Evolutionary conservation across 2,329 filamentous ascomycete genomes (phyloP).

Genomic region (Colletotrichum phormii): DNA sequence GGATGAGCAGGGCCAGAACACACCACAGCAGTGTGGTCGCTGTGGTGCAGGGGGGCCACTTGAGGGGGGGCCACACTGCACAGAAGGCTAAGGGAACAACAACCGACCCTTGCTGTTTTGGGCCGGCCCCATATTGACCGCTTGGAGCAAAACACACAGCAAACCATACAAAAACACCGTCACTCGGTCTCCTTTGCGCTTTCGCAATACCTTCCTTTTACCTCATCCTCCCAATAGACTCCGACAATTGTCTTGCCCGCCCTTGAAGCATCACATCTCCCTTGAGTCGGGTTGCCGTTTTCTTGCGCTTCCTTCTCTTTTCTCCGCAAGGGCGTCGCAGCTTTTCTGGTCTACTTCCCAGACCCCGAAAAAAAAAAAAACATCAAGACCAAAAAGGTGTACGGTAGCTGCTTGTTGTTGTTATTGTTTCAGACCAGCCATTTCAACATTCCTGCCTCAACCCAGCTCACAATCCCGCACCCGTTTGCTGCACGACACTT

Average conservation of each 20-base stretch:
- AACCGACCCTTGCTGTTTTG: slow-evolving; percentile 37
- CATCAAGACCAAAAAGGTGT: not conserved
- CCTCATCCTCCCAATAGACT: slow-evolving; percentile 18
- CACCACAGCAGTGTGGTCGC: not conserved
- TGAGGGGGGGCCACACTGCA: not conserved
- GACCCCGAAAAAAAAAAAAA: not conserved
- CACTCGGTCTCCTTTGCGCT: slow-evolving; percentile 26
- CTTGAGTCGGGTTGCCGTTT: not conserved
- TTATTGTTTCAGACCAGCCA: slow-evolving; percentile 36
- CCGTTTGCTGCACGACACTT: slow-evolving; percentile 6
- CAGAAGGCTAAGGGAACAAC: slow-evolving; percentile 30
- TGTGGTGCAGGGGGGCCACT: not conserved
- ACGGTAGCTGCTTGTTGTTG: slow-evolving; percentile 26
- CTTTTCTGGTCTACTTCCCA: not conserved
- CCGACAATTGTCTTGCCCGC: slow-evolving; percentile 1
- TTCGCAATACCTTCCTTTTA: slow-evolving; percentile 36
- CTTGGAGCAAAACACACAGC: slow-evolving; percentile 36
- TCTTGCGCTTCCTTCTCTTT: not conserved
- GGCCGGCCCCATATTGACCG: slow-evolving; percentile 35
- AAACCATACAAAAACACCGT: slow-evolving; percentile 38
- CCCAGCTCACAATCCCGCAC: slow-evolving; percentile 2
- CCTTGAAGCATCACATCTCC: not conserved
- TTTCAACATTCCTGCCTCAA: slow-evolving; percentile 32
- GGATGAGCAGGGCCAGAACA: slow-evolving; percentile 1
- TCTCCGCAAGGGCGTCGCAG: not conserved